A percentile compares a stretch with the other conserved stretches of the same genome.
Conservation (phyloP, 2,329 filamentous ascomycete genomes). For the Calonectria pseudoturangicola region DNA sequence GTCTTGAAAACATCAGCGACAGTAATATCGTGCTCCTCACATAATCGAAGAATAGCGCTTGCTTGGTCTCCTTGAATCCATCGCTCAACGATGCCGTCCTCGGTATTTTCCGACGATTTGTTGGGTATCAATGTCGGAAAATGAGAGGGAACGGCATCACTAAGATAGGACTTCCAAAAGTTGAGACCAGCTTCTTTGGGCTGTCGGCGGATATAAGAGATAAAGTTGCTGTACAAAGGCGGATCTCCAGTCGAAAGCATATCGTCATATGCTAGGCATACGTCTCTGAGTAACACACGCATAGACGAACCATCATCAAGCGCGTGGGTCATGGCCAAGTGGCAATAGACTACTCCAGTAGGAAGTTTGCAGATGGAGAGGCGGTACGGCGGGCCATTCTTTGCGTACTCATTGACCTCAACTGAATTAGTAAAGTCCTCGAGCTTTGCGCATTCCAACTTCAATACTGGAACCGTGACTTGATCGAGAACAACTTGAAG, state of each 20-base stretch:
- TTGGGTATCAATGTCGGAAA: background rate
- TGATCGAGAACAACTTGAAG: constrained; percentile 1
- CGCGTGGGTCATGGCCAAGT: background rate
- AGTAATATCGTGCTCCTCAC: constrained; percentile 5
- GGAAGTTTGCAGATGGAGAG: constrained; percentile 7
- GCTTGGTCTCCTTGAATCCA: constrained; percentile 2
- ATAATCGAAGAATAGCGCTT: background rate
- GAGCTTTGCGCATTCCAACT: background rate
- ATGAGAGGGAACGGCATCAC: background rate
- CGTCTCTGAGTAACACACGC: background rate
- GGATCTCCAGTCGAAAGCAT: background rate
- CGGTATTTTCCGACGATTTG: background rate
- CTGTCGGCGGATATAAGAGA: background rate
- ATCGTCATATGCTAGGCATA: background rate
- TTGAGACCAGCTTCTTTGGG: background rate
- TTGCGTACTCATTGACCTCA: constrained; percentile 11
- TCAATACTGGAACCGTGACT: constrained; percentile 9
- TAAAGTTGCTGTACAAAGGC: constrained; percentile 6
- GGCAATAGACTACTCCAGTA: background rate
- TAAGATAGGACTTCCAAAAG: constrained; percentile 1
- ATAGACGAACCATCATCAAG: background rate
- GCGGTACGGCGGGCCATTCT: background rate
- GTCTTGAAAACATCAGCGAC: constrained; percentile 11
- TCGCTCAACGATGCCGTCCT: constrained; percentile 6
- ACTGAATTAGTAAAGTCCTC: background rate